phyloP scores from a whole-genome alignment of 495 filamentous ascomycete species.

The Aspergillus wentii region DNA sequence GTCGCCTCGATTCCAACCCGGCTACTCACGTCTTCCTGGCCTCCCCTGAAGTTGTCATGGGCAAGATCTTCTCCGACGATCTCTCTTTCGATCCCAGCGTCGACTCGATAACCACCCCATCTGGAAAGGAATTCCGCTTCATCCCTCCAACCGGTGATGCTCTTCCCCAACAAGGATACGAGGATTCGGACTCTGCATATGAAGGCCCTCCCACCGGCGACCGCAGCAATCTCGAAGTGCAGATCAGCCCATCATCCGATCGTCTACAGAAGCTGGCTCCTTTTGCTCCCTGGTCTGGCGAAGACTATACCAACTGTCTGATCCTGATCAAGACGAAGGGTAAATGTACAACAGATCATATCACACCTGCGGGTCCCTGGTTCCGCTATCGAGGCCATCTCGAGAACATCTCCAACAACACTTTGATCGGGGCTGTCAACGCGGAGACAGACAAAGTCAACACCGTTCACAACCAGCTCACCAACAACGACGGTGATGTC shows the following conservation, averaged over 20 bases:
- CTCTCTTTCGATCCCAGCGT: slow-evolving; percentile 80
- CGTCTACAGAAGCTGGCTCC: slow-evolving; percentile 77
- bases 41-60: slow-evolving; percentile 11
- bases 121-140: slow-evolving; percentile 83
- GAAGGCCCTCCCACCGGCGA: slow-evolving; percentile 74
- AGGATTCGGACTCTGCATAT: slow-evolving; percentile 80
- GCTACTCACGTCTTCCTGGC: slow-evolving; percentile 13
- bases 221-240: slow-evolving; percentile 46
- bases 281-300: slow-evolving; percentile 79
- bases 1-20: slow-evolving; percentile 83
- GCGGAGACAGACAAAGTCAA: slow-evolving; percentile 82
- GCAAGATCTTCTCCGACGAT: slow-evolving; percentile 4
- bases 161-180: slow-evolving; percentile 70
- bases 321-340: slow-evolving; percentile 89
- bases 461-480: slow-evolving; percentile 79
- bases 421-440: slow-evolving; percentile 91
- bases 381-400: slow-evolving; percentile 93
- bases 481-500: slow-evolving; percentile 67
- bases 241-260: slow-evolving; percentile 63
- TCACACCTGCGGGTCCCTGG: slow-evolving; percentile 88
- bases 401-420: slow-evolving; percentile 97
- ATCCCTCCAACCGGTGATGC: slow-evolving; percentile 63
- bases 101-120: slow-evolving; percentile 77
- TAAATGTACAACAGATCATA: slow-evolving; percentile 94
- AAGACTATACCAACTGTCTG: slow-evolving; percentile 70